Evolutionary conservation across 768 basidiomycete species (phyloP).

Genomic region (Lactarius hengduanensis): DNA sequence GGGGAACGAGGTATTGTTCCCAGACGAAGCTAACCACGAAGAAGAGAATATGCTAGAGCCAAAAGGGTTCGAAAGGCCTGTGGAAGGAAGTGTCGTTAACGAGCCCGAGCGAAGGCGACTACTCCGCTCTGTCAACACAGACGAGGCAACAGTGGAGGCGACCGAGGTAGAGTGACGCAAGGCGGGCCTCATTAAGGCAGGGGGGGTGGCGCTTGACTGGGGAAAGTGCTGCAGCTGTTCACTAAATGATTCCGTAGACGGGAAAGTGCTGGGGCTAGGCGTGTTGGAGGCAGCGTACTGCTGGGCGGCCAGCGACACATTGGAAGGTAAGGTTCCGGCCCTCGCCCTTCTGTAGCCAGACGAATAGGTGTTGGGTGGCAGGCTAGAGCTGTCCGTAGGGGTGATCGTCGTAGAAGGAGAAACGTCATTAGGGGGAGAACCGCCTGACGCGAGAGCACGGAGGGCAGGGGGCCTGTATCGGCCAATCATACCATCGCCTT

Average conservation of each 20-base stretch:
- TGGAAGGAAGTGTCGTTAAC: conserved; percentile 75
- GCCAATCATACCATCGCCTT: conserved; percentile 68
- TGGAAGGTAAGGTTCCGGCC: conserved; percentile 97
- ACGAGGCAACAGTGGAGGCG: conserved; percentile 55
- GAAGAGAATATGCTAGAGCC: conserved; percentile 88
- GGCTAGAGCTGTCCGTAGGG: conserved; percentile 52
- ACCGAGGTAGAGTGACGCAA: conserved; percentile 77
- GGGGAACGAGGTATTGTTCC: conserved; percentile 53
- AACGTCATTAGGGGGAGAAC: conserved; percentile 70
- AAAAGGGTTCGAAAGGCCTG: conserved; percentile 75
- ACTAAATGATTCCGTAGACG: conserved; percentile 51
- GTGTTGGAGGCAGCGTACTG: conserved; percentile 69
- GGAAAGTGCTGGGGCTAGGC: conserved; percentile 44
- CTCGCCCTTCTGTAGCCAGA: conserved; percentile 90
- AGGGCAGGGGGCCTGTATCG: conserved; percentile 84
- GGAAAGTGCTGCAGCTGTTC: conserved; percentile 44
- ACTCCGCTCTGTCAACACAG: conserved; percentile 58
- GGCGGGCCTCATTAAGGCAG: conserved; percentile 55
- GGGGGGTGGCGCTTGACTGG: conserved; percentile 40
- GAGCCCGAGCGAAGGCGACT: conserved; percentile 92
- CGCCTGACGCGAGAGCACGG: conserved; percentile 62
- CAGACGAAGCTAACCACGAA: conserved; percentile 75
- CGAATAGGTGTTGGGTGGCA: conserved; percentile 76
- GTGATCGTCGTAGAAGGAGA: conserved; percentile 53
- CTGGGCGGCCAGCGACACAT: conserved; percentile 85